A percentile compares a stretch with the other conserved stretches of the same genome.
phyloP scores from a whole-genome alignment of 73 alveolate species.

The Paramecium tetraurelia region DNA sequence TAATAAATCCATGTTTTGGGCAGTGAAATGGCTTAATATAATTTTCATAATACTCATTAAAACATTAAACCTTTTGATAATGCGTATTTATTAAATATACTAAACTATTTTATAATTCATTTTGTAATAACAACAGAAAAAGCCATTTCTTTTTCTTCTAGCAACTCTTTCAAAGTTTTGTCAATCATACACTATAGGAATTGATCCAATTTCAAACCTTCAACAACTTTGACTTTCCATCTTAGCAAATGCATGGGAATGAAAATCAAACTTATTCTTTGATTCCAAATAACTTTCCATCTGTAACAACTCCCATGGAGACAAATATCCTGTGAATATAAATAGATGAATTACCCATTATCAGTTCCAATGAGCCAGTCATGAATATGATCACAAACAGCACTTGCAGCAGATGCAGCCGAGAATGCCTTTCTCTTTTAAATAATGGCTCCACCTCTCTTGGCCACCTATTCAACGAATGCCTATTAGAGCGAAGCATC shows the following conservation, averaged over 20 bases:
- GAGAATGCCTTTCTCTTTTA: slow-evolving; percentile 85
- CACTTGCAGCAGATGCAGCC: slow-evolving; percentile 81
- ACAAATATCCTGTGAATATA: slow-evolving; percentile 74
- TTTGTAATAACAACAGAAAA: neutral
- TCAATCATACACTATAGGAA: slow-evolving; percentile 9
- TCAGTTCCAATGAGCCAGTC: slow-evolving; percentile 87
- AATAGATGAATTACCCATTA: slow-evolving; percentile 82
- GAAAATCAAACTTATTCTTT: slow-evolving; percentile 69
- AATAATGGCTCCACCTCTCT: slow-evolving; percentile 92
- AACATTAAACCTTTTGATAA: too few relatives aligned
- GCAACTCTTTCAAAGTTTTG: slow-evolving; percentile 22
- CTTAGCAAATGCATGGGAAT: slow-evolving; percentile 71
- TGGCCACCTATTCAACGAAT: slow-evolving; percentile 86
- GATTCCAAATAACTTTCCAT: slow-evolving; percentile 68
- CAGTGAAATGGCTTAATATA: too few relatives aligned
- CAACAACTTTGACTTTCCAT: slow-evolving; percentile 73
- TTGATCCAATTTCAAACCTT: slow-evolving; percentile 66
- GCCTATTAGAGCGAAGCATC: slow-evolving; percentile 74
- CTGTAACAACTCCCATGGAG: slow-evolving; percentile 87
- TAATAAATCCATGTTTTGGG: too few relatives aligned
- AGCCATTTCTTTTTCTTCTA: slow-evolving; percentile 57
- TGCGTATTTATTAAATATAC: too few relatives aligned
- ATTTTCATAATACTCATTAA: too few relatives aligned
- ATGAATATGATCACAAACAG: slow-evolving; percentile 28
- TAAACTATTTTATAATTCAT: neutral